Base-by-base conservation (phyloP, 345 rosid genomes). In the Geranium brycei region DNA sequence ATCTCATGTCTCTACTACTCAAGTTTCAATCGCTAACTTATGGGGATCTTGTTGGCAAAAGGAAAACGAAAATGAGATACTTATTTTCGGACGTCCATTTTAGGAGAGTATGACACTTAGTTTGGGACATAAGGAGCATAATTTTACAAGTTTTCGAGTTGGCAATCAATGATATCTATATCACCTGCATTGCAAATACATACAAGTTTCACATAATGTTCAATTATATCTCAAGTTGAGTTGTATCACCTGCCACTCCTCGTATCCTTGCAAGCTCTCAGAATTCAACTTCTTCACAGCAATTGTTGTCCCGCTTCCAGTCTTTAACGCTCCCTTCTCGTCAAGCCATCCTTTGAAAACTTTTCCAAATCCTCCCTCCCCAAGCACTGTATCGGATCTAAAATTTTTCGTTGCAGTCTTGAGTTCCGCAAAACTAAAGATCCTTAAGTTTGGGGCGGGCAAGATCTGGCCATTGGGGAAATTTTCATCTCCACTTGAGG, bases 341-440 rank as follows among this genome's bases (percentile, higher is more conserved):
- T 93, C 99, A 55, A 93, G 87, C 96, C 96, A 93, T 64, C 97
- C 99, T 75, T 90, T 93, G 66, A 69, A 93, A 64, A 93, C 99
- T 80, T 79, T 84, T 5, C 99, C 99, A n/a, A 93, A 93, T 4
- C 97, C 99, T 65, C 99, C 99, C 60, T 93, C 99, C 1, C 99
- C 97, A 16, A 90, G 91, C 59, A 93, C 81, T 4, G 80, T 84
- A 67, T 87, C 95, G 57, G 87, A 32, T 73, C 73, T 85, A 75
- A 93, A 91, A 69, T 77, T 82, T 81, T 69, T 88, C 13, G 99
- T 86, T 68, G 97, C 77, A 53, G 74, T 74, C 82, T 69, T 90
- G 35, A 93, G 77, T 58, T 90, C 96, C 1, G 83, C 75, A 19
- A 86, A 81, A 74, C 77, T 77, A 76, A 88, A 93, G 57, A 67